phyloP scores from a whole-genome alignment of 257 asterid genomes.

The Fraxinus pennsylvanica region DNA sequence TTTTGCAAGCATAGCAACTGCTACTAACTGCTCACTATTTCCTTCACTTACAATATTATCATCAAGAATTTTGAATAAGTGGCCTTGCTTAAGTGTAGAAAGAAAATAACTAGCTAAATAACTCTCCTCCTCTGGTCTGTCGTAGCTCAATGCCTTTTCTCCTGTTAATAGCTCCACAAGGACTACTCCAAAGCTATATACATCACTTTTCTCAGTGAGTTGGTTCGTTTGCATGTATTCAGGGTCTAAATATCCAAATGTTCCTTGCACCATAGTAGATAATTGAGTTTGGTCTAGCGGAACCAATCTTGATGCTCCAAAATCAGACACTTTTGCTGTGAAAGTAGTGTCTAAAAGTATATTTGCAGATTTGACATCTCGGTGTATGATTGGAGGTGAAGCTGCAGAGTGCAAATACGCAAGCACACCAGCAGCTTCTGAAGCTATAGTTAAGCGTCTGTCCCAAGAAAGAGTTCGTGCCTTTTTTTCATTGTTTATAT shows the following conservation, averaged over 20 bases:
- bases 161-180: slow-evolving; percentile 16
- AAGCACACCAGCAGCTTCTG: slow-evolving; percentile 22
- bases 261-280: slow-evolving; percentile 37
- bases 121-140: slow-evolving; percentile 15
- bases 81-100: background rate
- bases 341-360: slow-evolving; percentile 12
- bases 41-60: slow-evolving; percentile 17
- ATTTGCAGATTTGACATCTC: slow-evolving; percentile 25
- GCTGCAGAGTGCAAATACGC: slow-evolving; percentile 22
- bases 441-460: slow-evolving; percentile 1
- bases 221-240: slow-evolving; percentile 32
- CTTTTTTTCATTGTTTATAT: slow-evolving; percentile 12
- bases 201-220: slow-evolving; percentile 32
- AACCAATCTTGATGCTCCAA: slow-evolving; percentile 34
- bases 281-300: slow-evolving; percentile 17
- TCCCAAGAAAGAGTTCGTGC: slow-evolving; percentile 13
- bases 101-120: slow-evolving; percentile 25
- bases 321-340: slow-evolving; percentile 27
- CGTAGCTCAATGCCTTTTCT: slow-evolving; percentile 7
- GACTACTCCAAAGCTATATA: slow-evolving; percentile 32
- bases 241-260: slow-evolving; percentile 35
- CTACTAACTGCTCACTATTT: slow-evolving; percentile 8
- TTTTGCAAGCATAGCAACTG: slow-evolving; percentile 28
- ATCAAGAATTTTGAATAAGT: slow-evolving; percentile 25
- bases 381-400: slow-evolving; percentile 28